phyloP scores from a whole-genome alignment of 1,139 yeast genomes.

The Geotrichum siamense region DNA sequence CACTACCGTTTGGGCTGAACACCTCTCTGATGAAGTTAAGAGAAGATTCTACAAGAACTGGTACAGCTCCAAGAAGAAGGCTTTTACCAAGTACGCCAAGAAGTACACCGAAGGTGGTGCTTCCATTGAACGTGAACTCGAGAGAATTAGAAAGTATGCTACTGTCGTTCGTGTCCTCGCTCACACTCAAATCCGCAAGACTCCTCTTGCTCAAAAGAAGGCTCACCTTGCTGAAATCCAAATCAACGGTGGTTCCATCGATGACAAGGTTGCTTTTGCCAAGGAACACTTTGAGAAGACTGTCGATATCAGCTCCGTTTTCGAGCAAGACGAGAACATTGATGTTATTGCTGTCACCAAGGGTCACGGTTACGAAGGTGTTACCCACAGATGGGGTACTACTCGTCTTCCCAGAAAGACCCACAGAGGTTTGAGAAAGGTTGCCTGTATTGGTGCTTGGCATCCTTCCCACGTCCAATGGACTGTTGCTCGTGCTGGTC shows the following conservation, averaged over 20 bases:
- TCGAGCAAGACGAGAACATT: slow-evolving; percentile 97
- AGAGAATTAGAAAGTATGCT: slow-evolving; percentile 98
- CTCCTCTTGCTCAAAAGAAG: slow-evolving; percentile 98
- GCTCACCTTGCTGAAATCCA: slow-evolving; percentile 99
- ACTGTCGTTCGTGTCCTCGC: slow-evolving; percentile 97
- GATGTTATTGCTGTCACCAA: slow-evolving; percentile 99
- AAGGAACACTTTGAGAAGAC: slow-evolving; percentile 99
- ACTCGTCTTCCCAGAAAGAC: slow-evolving; percentile 99
- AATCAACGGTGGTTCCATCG: slow-evolving; percentile 97
- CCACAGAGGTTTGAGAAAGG: slow-evolving; percentile 99
- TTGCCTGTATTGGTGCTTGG: slow-evolving; percentile 99
- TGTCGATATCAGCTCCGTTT: slow-evolving; percentile 88
- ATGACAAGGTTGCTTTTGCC: slow-evolving; percentile 99
- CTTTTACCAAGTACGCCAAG: slow-evolving; percentile 99
- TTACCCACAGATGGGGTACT: slow-evolving; percentile 99
- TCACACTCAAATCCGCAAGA: slow-evolving; percentile 99
- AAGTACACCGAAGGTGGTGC: slow-evolving; percentile 92
- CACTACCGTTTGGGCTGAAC: slow-evolving; percentile 99
- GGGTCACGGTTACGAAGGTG: slow-evolving; percentile 99
- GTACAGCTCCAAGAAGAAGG: slow-evolving; percentile 99
- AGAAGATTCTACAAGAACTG: slow-evolving; percentile 99
- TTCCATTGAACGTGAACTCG: slow-evolving; percentile 91
- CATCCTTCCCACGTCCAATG: slow-evolving; percentile 99
- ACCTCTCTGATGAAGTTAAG: slow-evolving; percentile 97
- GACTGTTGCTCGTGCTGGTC: slow-evolving; percentile 99